phyloP scores from a whole-genome alignment of 306 rosid species.

The Phaseolus lunatus region DNA sequence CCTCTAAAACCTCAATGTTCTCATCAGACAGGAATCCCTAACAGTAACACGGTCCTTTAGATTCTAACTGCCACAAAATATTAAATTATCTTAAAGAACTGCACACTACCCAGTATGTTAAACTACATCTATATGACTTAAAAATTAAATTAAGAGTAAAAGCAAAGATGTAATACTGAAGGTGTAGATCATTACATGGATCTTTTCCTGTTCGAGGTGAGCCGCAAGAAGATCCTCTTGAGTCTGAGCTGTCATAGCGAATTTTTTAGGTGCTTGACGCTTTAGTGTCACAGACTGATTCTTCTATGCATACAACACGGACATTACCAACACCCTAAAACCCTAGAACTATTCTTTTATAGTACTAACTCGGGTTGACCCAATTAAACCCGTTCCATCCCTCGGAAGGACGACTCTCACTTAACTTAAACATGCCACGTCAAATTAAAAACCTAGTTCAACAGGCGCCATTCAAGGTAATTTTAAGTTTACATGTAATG shows the following conservation, averaged over 20 bases:
- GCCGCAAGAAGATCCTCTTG: constrained; percentile 59
- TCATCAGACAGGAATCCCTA: background rate
- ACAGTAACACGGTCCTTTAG: background rate
- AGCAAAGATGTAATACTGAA: background rate
- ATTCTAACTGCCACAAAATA: background rate
- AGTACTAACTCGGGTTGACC: constrained; percentile 41
- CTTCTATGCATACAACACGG: background rate
- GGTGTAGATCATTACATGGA: constrained; percentile 45
- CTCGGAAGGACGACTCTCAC: background rate
- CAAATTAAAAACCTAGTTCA: background rate
- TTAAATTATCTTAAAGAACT: background rate
- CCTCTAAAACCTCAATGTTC: constrained; percentile 30
- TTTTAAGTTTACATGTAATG: background rate
- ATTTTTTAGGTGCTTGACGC: background rate
- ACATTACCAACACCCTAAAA: constrained; percentile 35
- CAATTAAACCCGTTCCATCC: constrained; percentile 22
- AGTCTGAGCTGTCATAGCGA: constrained; percentile 53
- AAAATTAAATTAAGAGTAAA: background rate
- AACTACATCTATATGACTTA: no score
- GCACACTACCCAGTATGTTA: no score
- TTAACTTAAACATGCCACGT: background rate
- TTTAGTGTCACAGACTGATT: background rate
- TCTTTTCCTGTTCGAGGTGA: constrained; percentile 56
- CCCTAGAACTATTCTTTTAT: constrained; percentile 47
- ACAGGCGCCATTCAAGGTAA: background rate